phyloP scores from a whole-genome alignment of 805 yeast genomes.

The Myxozyma melibiosi region DNA sequence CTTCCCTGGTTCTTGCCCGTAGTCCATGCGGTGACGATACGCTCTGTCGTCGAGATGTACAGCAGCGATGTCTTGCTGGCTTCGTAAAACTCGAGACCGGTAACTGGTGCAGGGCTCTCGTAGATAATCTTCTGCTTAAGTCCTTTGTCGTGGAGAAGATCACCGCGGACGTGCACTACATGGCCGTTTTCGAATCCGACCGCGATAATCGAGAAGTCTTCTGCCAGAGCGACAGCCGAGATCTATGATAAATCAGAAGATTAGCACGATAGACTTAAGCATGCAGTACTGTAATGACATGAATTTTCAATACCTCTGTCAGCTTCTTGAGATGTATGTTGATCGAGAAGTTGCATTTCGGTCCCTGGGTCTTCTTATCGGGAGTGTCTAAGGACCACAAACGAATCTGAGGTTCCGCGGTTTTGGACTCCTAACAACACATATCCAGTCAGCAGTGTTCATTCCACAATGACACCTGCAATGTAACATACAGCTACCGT shows the following conservation, averaged over 20 bases:
- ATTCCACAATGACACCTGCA: no score
- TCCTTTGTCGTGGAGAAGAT: slow-evolving; percentile 83
- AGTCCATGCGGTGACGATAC: slow-evolving; percentile 70
- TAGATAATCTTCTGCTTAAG: slow-evolving; percentile 81
- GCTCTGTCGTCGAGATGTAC: slow-evolving; percentile 75
- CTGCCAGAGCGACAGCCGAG: slow-evolving; percentile 61
- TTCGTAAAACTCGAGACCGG: slow-evolving; percentile 64
- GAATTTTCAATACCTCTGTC: slow-evolving; percentile 72
- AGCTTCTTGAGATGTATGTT: slow-evolving; percentile 73
- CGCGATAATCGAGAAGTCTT: slow-evolving; percentile 64
- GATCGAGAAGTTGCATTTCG: slow-evolving; percentile 62
- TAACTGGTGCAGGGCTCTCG: slow-evolving; percentile 76
- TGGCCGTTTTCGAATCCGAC: slow-evolving; percentile 84
- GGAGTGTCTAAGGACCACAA: slow-evolving; percentile 69
- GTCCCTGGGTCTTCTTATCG: slow-evolving; percentile 35
- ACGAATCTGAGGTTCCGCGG: slow-evolving; percentile 68
- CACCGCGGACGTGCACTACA: slow-evolving; percentile 83
- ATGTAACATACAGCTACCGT: slow-evolving; percentile 53
- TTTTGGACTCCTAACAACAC: slow-evolving; percentile 54
- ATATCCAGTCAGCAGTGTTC: no score
- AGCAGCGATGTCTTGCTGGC: slow-evolving; percentile 52
- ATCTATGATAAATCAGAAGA: slow-evolving; percentile 11
- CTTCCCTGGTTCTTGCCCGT: slow-evolving; percentile 76
- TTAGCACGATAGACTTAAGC: background rate
- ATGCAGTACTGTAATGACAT: background rate